Base-by-base conservation (phyloP, 805 yeast species). In the Spathaspora sp. region DNA sequence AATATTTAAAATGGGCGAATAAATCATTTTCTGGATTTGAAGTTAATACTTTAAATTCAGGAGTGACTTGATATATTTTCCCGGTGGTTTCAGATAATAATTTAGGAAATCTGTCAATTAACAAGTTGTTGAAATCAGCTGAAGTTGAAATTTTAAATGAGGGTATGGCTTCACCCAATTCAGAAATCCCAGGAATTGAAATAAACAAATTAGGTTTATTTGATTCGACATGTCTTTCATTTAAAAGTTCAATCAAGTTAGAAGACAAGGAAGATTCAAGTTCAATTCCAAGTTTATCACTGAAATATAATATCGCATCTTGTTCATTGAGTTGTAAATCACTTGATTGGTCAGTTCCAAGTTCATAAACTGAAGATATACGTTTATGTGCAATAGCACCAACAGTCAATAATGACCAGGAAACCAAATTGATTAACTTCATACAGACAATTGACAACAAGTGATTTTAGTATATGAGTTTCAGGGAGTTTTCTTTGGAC, bases 281-380 rank as follows among this genome's bases (percentile, higher is more conserved):
- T 23, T 23, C 26, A 23, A 74, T 67, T 19, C 69, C 79, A 49
- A 76, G 68, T 51, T 68, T 71, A 56, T 78, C 81, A 39, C 80
- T 76, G 54, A 79, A 69, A 57, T 74, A 76, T 50, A 72, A 60
- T 31, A 70, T 60, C 2, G 80, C 75, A 47, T 72, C 73, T 12
- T 44, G 43, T 23, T 14, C 40, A n/a, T n/a, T n/a, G n/a, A 31
- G 26, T 5, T 10, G 31, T 16, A 2, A 32, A 14, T 48, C 17
- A 7, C 17, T 8, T 12, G 35, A 20, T 18, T 39, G 46, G n/a
- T n/a, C 12, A 14, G n/a, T 28, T 10, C 35, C 45, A 12, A 44
- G 35, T 32, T 43, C 43, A 32, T 42, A 32, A 11, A 48, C 42
- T 9, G 46, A 31, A n/a, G 17, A 8, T 23, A 23, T 28, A 18